Conservation (phyloP, 1,284 basidiomycete genomes). For the Ustilago curta region DNA sequence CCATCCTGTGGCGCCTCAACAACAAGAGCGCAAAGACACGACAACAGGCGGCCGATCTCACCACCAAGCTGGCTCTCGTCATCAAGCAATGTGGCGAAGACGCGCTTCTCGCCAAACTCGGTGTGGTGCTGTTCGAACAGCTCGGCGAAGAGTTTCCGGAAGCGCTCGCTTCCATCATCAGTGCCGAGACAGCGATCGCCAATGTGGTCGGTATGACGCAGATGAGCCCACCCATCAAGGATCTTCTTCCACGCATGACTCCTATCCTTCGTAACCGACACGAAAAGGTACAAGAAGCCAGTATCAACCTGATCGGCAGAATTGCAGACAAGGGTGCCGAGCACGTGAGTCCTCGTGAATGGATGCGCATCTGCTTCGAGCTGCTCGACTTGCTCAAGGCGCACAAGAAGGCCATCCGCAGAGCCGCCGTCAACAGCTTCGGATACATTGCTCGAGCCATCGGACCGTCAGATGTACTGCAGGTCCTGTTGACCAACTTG, state of each 20-base stretch:
- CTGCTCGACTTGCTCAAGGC: constrained; percentile 96
- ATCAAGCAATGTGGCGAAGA: constrained; percentile 99
- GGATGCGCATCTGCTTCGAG: constrained; percentile 99
- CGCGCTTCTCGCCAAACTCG: constrained; percentile 92
- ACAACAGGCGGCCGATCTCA: constrained; percentile 97
- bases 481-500: constrained; percentile 93
- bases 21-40: constrained; percentile 99
- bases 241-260: constrained; percentile 97
- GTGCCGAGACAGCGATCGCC: constrained; percentile 96
- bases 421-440: constrained; percentile 98
- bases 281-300: constrained; percentile 99
- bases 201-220: constrained; percentile 99
- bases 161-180: constrained; percentile 95
- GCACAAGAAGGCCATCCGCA: constrained; percentile 98
- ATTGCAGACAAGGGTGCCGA: constrained; percentile 99
- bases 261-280: constrained; percentile 98
- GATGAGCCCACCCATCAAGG: constrained; percentile 99
- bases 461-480: constrained; percentile 97
- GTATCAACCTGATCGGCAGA: constrained; percentile 98
- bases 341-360: constrained; percentile 96
- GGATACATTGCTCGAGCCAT: constrained; percentile 99
- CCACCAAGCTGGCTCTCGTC: constrained; percentile 91
- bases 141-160: constrained; percentile 99
- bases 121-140: constrained; percentile 97
- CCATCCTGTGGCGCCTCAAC: constrained; percentile 97